Conservation (phyloP, 306 rosid genomes). For the Acacia confusa region DNA sequence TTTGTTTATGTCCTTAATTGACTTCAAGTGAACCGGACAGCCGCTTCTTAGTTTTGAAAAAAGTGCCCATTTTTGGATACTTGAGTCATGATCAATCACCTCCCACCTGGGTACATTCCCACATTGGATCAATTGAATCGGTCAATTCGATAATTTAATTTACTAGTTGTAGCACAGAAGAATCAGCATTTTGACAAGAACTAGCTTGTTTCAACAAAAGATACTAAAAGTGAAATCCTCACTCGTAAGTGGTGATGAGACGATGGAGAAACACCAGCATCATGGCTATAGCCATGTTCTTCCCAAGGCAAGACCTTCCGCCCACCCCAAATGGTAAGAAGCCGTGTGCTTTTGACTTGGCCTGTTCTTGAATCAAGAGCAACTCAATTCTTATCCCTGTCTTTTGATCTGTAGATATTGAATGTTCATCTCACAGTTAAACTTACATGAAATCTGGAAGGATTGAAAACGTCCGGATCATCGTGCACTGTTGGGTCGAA, state of each 20-base stretch:
- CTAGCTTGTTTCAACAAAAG: conserved; percentile 3
- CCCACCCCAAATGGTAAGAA: conserved; percentile 94
- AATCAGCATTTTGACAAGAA: conserved; percentile 12
- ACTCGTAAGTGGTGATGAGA: conserved; percentile 68
- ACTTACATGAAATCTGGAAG: conserved; percentile 73
- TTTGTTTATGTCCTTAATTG: conserved; percentile 9
- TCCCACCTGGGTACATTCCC: conserved; percentile 55
- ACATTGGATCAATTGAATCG: background rate
- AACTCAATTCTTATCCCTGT: background rate
- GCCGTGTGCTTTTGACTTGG: conserved; percentile 59
- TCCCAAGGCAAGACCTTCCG: conserved; percentile 86
- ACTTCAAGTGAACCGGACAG: conserved; percentile 58
- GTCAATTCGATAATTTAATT: background rate
- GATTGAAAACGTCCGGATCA: conserved; percentile 64
- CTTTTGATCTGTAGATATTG: background rate
- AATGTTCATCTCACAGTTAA: background rate
- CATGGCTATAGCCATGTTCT: conserved; percentile 86
- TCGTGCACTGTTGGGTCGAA: conserved; percentile 55
- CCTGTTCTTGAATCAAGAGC: conserved; percentile 38
- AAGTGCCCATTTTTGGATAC: conserved; percentile 74
- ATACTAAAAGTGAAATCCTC: background rate
- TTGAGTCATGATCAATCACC: conserved; percentile 64
- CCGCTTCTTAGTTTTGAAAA: conserved; percentile 73
- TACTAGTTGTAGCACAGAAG: background rate
- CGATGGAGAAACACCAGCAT: conserved; percentile 88